Conservation (phyloP, 768 basidiomycete genomes). For the Dentipellis sp. region DNA sequence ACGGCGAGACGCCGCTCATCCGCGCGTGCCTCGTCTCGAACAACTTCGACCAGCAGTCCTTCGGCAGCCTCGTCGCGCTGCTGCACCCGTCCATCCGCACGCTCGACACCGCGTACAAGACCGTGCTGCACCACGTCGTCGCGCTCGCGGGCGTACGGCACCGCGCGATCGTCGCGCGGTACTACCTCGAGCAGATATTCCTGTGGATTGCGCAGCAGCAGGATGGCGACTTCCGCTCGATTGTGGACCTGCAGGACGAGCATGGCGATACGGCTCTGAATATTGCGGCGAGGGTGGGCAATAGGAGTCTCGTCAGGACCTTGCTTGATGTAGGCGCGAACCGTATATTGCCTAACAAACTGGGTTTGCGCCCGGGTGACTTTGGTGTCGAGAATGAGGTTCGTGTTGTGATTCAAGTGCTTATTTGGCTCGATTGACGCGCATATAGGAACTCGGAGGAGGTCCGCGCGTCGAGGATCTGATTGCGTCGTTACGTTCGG, state of each 20-base stretch:
- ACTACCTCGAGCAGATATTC: constrained; percentile 88
- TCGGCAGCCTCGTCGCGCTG: constrained; percentile 51
- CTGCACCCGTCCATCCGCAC: constrained; percentile 77
- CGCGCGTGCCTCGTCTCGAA: constrained; percentile 87
- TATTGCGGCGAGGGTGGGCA: constrained; percentile 91
- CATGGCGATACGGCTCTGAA: constrained; percentile 96
- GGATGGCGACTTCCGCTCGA: constrained; percentile 62
- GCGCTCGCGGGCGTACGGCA: constrained; percentile 89
- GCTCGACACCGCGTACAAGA: constrained; percentile 77
- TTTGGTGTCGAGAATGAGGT: constrained; percentile 94
- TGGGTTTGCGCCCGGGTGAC: constrained; percentile 88
- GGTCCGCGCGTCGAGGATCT: constrained; percentile 73
- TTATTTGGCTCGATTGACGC: background rate
- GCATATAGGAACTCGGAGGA: constrained; percentile 53
- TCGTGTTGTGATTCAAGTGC: constrained; percentile 15
- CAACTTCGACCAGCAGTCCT: constrained; percentile 70
- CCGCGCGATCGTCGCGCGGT: constrained; percentile 72
- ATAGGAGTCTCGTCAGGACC: constrained; percentile 75
- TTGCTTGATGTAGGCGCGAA: constrained; percentile 92
- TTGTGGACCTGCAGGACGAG: constrained; percentile 89
- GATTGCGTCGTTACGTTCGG: constrained; percentile 62
- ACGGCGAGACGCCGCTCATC: constrained; percentile 91
- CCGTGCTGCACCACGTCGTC: constrained; percentile 86
- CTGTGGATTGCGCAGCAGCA: constrained; percentile 76
- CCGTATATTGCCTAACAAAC: constrained; percentile 78